Base-by-base conservation (phyloP, 352 stramenopile species). In the Phytopythium cucurbitacearum region DNA sequence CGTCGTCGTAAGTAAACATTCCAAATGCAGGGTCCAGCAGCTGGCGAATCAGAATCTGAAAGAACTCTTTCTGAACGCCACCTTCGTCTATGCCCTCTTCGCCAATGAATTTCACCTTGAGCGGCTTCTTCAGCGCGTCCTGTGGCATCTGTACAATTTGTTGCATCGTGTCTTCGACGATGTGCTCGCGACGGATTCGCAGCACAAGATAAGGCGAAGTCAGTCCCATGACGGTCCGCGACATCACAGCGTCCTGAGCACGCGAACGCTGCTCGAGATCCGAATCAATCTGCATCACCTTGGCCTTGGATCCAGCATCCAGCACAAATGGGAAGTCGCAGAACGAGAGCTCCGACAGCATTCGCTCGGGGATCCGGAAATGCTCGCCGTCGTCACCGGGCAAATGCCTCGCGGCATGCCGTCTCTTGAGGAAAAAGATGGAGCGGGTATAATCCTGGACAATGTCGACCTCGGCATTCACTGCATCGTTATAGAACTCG, bases 51-150 rank as follows among this genome's bases (percentile, higher is more conserved):
- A 92, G 65, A 41, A 91, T 89, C 65, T 92, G 82, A 40, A 92
- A 92, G 51, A 88, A 92, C 43, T 92, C 82, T 48, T 92, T 92
- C 37, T 82, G 74, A 11, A 92, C 82, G 7, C 82, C 82, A 36
- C 82, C 82, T 64, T 92, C 82, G 48, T 92, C 82, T 11, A 92
- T 71, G 9, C 82, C 82, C 70, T 92, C 82, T 64, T 92, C 82
- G 1, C 76, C 82, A 28, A 91, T 70, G 67, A 92, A 92, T 55
- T 92, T 90, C 28, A 92, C 77, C 43, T 92, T 92, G 0, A 92
- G 62, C 3, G 82, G 79, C 49, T 90, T 92, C 55, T 92, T 92
- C 33, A 92, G 45, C 0, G 82, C 57, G 38, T 75, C 75, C 11
- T 53, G 56, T 15, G 64, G 69, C 7, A 83, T 49, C 21, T 75